A percentile compares a stretch with the other conserved stretches of the same genome.
These are phyloP conservation scores for Aspergillus sp. DNA, from an alignment of 2,329 filamentous ascomycete genomes.

Conservation along the genomic window DNA sequence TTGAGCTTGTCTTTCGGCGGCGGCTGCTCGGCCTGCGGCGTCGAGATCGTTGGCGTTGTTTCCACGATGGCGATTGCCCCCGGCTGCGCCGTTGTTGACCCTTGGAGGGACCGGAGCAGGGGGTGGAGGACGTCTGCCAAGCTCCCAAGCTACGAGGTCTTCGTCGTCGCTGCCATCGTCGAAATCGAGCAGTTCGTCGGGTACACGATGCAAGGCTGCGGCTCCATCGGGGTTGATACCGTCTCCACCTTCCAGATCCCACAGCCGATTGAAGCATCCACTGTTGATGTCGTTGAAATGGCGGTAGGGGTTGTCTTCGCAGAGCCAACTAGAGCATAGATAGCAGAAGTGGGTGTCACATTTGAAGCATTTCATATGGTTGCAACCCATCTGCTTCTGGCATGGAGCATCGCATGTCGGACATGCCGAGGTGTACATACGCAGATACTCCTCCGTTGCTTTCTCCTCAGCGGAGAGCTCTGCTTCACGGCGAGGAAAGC, in stretches of 20 bases:
- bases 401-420: constrained; percentile 82
- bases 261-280: constrained; percentile 79
- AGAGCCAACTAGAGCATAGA: constrained; percentile 84
- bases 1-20: constrained; percentile 42
- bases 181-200: constrained; percentile 40
- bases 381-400: constrained; percentile 92
- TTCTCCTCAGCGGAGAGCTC: constrained; percentile 83
- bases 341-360: constrained; percentile 96
- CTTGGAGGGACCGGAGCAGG: constrained; percentile 44
- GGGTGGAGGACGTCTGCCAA: constrained; percentile 39
- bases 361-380: constrained; percentile 92
- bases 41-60: constrained; percentile 29
- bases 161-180: constrained; percentile 38
- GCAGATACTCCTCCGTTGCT: constrained; percentile 81
- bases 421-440: constrained; percentile 79
- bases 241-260: constrained; percentile 86
- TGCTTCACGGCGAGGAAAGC: constrained; percentile 62
- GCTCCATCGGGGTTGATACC: constrained; percentile 47
- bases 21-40: constrained; percentile 40
- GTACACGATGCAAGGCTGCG: constrained; percentile 44
- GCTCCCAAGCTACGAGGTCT: constrained; percentile 28
- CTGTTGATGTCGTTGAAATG: constrained; percentile 78
- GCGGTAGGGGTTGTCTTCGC: constrained; percentile 76
- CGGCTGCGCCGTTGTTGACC: constrained; percentile 31
- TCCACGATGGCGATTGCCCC: constrained; percentile 31